A percentile compares a stretch with the other conserved stretches of the same genome.
phyloP scores from a whole-genome alignment of 805 yeast genomes.

The Grigorovia yakushimaensis region DNA sequence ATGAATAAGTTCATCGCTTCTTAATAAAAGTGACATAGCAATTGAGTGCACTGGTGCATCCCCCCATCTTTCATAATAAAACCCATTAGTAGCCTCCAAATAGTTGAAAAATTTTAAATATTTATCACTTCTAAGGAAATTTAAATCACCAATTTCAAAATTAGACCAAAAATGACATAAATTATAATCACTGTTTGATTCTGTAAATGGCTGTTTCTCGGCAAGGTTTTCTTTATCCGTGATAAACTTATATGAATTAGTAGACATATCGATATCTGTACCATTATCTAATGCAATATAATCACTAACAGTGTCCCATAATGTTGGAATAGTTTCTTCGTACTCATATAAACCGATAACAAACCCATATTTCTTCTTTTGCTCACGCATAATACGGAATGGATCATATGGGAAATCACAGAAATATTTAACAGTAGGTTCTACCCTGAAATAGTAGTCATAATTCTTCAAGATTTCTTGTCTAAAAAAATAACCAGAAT shows the following conservation, averaged over 20 bases:
- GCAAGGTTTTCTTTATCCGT: slow-evolving; percentile 46
- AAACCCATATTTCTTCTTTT: slow-evolving; percentile 77
- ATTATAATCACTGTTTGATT: slow-evolving; percentile 50
- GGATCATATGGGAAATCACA: slow-evolving; percentile 86
- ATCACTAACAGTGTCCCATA: slow-evolving; percentile 70
- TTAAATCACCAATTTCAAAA: slow-evolving; percentile 66
- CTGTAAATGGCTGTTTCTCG: slow-evolving; percentile 17
- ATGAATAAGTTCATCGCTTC: slow-evolving; percentile 55
- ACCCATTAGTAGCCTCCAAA: slow-evolving; percentile 63
- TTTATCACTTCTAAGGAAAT: slow-evolving; percentile 58
- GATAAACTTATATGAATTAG: slow-evolving; percentile 30
- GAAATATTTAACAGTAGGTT: slow-evolving; percentile 79
- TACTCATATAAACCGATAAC: slow-evolving; percentile 78
- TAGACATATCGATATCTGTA: slow-evolving; percentile 26
- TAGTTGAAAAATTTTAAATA: slow-evolving; percentile 53
- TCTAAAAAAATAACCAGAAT: slow-evolving; percentile 82
- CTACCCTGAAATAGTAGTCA: slow-evolving; percentile 92
- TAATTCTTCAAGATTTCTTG: slow-evolving; percentile 62
- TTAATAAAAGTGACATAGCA: slow-evolving; percentile 51
- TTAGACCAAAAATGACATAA: slow-evolving; percentile 85
- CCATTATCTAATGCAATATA: slow-evolving; percentile 45
- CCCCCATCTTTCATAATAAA: slow-evolving; percentile 88
- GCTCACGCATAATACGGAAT: slow-evolving; percentile 67
- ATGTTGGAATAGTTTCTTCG: slow-evolving; percentile 72
- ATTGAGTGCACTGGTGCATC: slow-evolving; percentile 88